Evolutionary conservation across 345 rosid genomes (phyloP), one percentile per base, ranked within the genome.

Genomic region (Erucastrum elatum): DNA sequence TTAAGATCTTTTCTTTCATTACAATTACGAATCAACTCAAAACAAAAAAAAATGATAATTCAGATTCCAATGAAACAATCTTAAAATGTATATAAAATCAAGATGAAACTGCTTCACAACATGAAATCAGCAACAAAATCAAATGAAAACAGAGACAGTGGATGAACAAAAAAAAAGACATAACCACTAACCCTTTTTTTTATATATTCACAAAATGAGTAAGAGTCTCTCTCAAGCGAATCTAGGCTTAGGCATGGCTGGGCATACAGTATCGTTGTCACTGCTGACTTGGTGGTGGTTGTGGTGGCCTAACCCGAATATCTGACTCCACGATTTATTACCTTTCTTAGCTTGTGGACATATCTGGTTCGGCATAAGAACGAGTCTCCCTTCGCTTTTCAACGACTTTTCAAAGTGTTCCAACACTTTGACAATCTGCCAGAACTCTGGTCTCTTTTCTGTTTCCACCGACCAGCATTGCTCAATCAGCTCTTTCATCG

Each of bases 391-490:
- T 33, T 89, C 83, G 11, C 3, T 71, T 30, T 82, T 82, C 39
- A 81, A 78, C 1, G 91, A 90, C 59, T 84, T 66, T 5, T 85
- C 76, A 56, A 93, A 93, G 74, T 91, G 86, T 86, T 93, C 96
- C 61, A 93, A 69, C 26, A 91, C 87, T 80, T 87, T 91, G 25
- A 93, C 90, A 26, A 89, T 78, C 82, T 89, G 98, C 86, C 90
- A 82, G 79, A 90, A 93, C 35, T 93, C 98, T 0, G 96, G 98
- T 86, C 98, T 87, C 84, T 86, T 89, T 30, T 88, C 93, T 3
- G 94, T 84, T 7, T 89, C 86, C 82, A 78, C 33, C 15, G 90
- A 82, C 98, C 98, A 93, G 66, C 98, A 93, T 29, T 85, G 93
- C 84, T 91, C 91, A 1, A 93, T 89, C 59, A 90, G 85, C 41